Percentiles rank a stretch among this genome's conserved stretches.
Conservation (phyloP, 2,329 filamentous ascomycete genomes). For the Botrytis hyacinthi region DNA sequence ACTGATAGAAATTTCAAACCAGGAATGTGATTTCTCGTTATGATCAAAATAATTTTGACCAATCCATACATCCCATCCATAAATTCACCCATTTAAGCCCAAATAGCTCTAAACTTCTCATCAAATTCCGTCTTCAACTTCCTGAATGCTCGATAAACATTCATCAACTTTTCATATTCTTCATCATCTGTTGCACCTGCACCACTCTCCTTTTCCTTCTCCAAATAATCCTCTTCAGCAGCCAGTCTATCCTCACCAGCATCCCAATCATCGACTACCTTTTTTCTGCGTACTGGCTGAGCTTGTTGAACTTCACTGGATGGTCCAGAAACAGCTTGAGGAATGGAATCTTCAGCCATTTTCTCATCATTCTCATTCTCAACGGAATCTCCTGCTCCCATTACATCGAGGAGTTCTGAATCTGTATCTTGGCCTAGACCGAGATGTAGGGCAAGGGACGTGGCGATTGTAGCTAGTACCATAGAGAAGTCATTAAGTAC, state of each 20-base stretch:
- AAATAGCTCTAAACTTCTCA: conserved; percentile 52
- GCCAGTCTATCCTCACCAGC: conserved; percentile 42
- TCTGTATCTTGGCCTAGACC: conserved; percentile 52
- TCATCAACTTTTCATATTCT: conserved; percentile 49
- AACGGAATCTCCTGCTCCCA: conserved; percentile 50
- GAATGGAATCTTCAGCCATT: conserved; percentile 34
- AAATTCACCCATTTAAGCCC: conserved; percentile 29
- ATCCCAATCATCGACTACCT: conserved; percentile 53
- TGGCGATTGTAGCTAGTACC: conserved; percentile 68
- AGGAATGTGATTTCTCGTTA: neutral
- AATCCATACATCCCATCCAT: neutral
- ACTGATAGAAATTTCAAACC: neutral
- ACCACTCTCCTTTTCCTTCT: conserved; percentile 40
- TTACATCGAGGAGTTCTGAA: conserved; percentile 43
- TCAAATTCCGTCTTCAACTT: conserved; percentile 59
- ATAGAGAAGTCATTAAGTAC: conserved; percentile 64
- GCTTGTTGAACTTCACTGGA: conserved; percentile 19
- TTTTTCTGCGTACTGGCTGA: conserved; percentile 29
- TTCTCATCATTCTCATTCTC: conserved; percentile 43
- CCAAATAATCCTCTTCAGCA: conserved; percentile 39
- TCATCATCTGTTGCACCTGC: conserved; percentile 36
- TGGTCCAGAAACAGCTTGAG: conserved; percentile 19
- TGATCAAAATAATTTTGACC: neutral
- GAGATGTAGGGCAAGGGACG: conserved; percentile 58
- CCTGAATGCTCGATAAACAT: conserved; percentile 59